Base-by-base conservation (phyloP, 2,329 filamentous ascomycete species). In the Fusarium bulbicola region DNA sequence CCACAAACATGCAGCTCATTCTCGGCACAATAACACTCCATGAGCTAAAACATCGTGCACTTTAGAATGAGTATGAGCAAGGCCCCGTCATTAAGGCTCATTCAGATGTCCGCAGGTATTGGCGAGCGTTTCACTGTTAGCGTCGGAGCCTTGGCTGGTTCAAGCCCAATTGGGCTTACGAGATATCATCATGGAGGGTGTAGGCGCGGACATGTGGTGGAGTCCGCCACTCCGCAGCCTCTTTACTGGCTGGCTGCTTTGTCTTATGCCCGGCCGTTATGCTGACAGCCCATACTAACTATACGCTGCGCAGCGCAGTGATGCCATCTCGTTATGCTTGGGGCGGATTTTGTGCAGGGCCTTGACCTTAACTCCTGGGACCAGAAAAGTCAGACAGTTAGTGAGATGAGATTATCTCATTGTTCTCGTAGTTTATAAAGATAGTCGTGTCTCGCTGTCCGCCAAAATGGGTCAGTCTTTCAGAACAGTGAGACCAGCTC, bases 161-260 rank as follows among this genome's bases (percentile, higher is more conserved):
- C 53, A 59, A 74, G 75, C 72, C 68, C 64, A 64, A 56, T 71
- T 70, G 57, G 53, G 76, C 76, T 77, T 73, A 77, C 74, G 68
- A 76, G 68, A 76, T 74, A 54, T 26, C 50, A 34, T 59, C 20
- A 60, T 52, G 50, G 64, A 66, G 62, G 63, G 58, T 67, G 59
- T 61, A 49, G 39, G 50, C 36, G 74, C 74, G 76, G 75, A 77
- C 74, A 68, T 71, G 30, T 52, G 56, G 74, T 77, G 72, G 73
- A 75, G 66, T 75, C 74, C 68, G 64, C 59, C 62, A 73, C 64
- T 70, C 70, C 70, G 73, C 76, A 65, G 54, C 34, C 26, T 49
- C 46, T 56, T 62, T n/a, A 70, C 62, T 64, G 53, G 66, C 15
- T 47, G 39, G 20, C 18, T 24, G 12, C 26, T n/a, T 46, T 45